Evolutionary conservation across 176 grass and related monocot species (phyloP).

Genomic region (Avena eriantha): DNA sequence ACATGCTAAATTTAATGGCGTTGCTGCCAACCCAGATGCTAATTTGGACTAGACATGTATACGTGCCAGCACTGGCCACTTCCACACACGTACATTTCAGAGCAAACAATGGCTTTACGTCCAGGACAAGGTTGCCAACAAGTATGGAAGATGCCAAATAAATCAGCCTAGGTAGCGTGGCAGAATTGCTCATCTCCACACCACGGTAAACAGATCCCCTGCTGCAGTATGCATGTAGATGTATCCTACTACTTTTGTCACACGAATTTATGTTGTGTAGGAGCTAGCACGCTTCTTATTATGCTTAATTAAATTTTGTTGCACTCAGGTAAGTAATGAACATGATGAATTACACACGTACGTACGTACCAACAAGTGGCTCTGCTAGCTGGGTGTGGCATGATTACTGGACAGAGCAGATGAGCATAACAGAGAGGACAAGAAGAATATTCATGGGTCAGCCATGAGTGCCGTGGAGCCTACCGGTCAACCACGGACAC

Average conservation of each 20-base stretch:
- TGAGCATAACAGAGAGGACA: not conserved
- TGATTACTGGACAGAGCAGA: slow-evolving; percentile 17
- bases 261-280: too few relatives aligned
- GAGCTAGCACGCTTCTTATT: too few relatives aligned
- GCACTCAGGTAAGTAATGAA: slow-evolving; percentile 5
- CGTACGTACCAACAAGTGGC: not conserved
- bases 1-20: not conserved
- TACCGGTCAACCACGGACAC: slow-evolving; percentile 52
- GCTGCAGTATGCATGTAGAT: too few relatives aligned
- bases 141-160: not conserved
- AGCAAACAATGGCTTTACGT: not conserved
- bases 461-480: slow-evolving; percentile 48
- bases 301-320: slow-evolving; percentile 1
- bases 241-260: too few relatives aligned
- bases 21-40: not conserved
- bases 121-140: not conserved
- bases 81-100: not conserved
- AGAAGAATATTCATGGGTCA: slow-evolving; percentile 29
- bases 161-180: not conserved
- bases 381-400: not conserved
- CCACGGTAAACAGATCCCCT: too few relatives aligned
- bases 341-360: not conserved
- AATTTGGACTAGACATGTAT: slow-evolving; percentile 18
- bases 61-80: not conserved
- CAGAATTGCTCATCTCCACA: not conserved